Evolutionary conservation across 441 rosid species (phyloP).

Genomic region (Gossypium davidsonii): DNA sequence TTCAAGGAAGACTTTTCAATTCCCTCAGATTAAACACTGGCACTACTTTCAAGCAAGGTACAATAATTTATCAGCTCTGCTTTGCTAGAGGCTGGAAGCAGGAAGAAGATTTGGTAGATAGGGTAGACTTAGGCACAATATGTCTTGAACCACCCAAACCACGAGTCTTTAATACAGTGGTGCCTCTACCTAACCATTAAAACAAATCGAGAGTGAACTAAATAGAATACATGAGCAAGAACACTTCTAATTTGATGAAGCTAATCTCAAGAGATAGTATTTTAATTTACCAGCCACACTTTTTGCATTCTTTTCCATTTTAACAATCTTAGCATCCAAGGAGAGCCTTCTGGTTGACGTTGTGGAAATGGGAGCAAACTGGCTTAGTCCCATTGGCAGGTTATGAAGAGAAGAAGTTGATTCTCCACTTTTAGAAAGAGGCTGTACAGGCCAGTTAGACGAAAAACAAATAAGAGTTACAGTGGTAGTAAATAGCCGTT

Average conservation of each 20-base stretch:
- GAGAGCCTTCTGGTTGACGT: conserved; percentile 51
- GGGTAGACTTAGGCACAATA: conserved; percentile 37
- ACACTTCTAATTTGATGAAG: conserved; percentile 1
- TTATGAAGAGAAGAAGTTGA: conserved; percentile 37
- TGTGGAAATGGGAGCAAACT: conserved; percentile 29
- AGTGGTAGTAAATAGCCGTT: background rate
- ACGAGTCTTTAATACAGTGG: conserved; percentile 28
- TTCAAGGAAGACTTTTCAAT: conserved; percentile 34
- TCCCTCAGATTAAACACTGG: conserved; percentile 46
- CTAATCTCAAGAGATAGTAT: conserved; percentile 6
- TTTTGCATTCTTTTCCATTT: conserved; percentile 50
- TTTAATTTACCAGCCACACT: conserved; percentile 32
- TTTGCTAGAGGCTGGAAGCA: conserved; percentile 43
- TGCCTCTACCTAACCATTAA: conserved; percentile 43
- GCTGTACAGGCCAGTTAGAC: conserved; percentile 26
- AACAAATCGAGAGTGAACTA: conserved; percentile 10
- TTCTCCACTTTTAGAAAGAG: conserved; percentile 29
- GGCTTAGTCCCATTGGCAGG: conserved; percentile 42
- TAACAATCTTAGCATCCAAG: conserved; percentile 41
- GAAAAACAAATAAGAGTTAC: background rate
- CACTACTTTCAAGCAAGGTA: conserved; percentile 59
- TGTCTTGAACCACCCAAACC: conserved; percentile 31
- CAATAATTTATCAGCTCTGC: conserved; percentile 47
- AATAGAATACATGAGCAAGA: conserved; percentile 8
- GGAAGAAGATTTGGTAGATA: conserved; percentile 36